These are phyloP conservation scores for Chaetomiaceae sp. DNA, from an alignment of 2,329 filamentous ascomycete genomes.

Conservation along the genomic window DNA sequence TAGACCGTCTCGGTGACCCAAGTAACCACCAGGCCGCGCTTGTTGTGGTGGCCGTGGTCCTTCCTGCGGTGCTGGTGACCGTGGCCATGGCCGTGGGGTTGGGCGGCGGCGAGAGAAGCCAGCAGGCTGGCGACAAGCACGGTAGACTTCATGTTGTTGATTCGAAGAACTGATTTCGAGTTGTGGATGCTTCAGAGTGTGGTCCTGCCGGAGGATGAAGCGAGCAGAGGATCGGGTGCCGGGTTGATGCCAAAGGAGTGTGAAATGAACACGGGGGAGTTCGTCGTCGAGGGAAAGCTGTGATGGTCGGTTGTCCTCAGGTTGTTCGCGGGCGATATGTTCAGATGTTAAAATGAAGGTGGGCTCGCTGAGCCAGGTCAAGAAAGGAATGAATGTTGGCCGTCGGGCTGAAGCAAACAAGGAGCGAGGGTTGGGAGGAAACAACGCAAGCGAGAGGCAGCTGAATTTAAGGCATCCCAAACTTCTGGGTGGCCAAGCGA, in stretches of 20 bases:
- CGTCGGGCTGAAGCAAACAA: conserved; percentile 12
- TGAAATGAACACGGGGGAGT: not conserved
- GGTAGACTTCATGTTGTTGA: conserved; percentile 40
- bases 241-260: not conserved
- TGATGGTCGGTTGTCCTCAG: not conserved
- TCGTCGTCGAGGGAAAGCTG: not conserved
- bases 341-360: conserved; percentile 18
- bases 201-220: not conserved
- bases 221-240: not conserved
- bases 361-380: conserved; percentile 22
- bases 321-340: not conserved
- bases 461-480: conserved; percentile 11
- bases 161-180: not conserved
- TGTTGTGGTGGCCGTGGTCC: conserved; percentile 32
- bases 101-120: conserved; percentile 45
- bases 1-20: conserved; percentile 48
- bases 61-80: conserved; percentile 33
- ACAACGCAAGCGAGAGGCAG: conserved; percentile 3
- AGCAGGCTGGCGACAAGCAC: conserved; percentile 39
- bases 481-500: conserved; percentile 9
- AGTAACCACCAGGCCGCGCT: conserved; percentile 43
- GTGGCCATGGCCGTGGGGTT: conserved; percentile 42
- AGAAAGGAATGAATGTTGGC: conserved; percentile 26
- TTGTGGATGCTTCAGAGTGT: not conserved
- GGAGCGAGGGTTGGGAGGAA: conserved; percentile 2